Evolutionary conservation across 208 protist genomes (phyloP), one percentile per base, ranked within the genome.

Genomic region (Tritrichomonas musculus): DNA sequence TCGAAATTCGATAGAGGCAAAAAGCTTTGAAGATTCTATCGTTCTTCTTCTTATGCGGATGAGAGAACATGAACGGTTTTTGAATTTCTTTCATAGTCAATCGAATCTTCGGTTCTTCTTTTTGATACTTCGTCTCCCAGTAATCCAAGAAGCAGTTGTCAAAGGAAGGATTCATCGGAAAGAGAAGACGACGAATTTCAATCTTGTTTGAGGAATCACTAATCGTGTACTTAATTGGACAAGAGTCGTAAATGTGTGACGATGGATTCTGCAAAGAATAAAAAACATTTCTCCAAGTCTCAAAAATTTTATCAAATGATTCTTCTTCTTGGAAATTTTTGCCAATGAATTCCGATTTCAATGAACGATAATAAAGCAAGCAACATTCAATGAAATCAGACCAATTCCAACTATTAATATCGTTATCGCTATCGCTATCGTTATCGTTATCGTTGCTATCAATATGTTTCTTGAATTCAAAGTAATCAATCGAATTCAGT

Each of bases 111-210:
- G 41, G 77, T 0, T 17, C 30, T 39, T 44, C 8, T 39, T 53
- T 49, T 57, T 20, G 2, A 39, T 88, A 88, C n/a, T 88, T 88
- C 11, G 47, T 27, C 39, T 88, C 44, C 77, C 77, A 88, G 39
- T 57, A 57, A 27, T 53, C 8, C 9, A 39, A 3, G 57, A 57
- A 88, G 9, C 27, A 30, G 33, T 53, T 57, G 39, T 88, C 77
- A 55, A 88, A 57, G 33, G 77, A 88, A 39, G 77, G 77, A 88
- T 88, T 88, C n/a, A 88, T 57, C 14, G 77, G 77, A 39, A 88
- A 53, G 13, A 88, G 41, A 39, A 88, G 33, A 39, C 17, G 27
- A 39, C 77, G 47, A 20, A 50, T 33, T 41, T 82, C 39, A 39
- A 50, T 50, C 14, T 82, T 82, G 14, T 50, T 30, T 11, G 73